Evolutionary conservation across 306 rosid genomes (phyloP).

Genomic region (Dryas drummondii): DNA sequence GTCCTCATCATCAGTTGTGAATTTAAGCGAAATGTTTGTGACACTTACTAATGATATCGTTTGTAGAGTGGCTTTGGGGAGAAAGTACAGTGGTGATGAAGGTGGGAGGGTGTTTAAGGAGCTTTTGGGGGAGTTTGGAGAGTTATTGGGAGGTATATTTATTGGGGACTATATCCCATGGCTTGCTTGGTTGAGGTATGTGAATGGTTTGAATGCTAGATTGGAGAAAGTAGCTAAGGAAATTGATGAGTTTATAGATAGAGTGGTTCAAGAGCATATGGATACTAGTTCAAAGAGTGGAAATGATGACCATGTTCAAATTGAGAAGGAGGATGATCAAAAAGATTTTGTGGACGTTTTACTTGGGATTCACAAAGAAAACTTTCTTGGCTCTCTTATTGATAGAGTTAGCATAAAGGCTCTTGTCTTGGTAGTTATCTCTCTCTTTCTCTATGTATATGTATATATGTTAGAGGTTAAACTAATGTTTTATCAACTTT

Average conservation of each 20-base stretch:
- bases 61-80: conserved; percentile 56
- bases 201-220: conserved; percentile 39
- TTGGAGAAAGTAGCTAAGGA: conserved; percentile 38
- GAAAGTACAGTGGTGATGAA: conserved; percentile 36
- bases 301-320: background rate
- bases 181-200: conserved; percentile 42
- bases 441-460: too few species aligned
- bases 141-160: conserved; percentile 33
- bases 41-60: conserved; percentile 34
- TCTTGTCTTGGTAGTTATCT: conserved; percentile 32
- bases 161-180: conserved; percentile 55
- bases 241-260: conserved; percentile 44
- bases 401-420: conserved; percentile 41
- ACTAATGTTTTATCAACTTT: background rate
- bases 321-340: conserved; percentile 6
- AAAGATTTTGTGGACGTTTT: conserved; percentile 52
- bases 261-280: conserved; percentile 46
- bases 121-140: conserved; percentile 26
- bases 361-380: conserved; percentile 37
- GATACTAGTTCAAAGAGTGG: background rate
- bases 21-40: conserved; percentile 39
- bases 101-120: conserved; percentile 25
- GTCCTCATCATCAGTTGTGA: conserved; percentile 13
- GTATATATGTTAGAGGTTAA: background rate
- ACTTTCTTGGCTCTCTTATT: conserved; percentile 37